Evolutionary conservation across 257 asterid genomes (phyloP), one percentile per base, ranked within the genome.

Genomic region (Linaria vulgaris): DNA sequence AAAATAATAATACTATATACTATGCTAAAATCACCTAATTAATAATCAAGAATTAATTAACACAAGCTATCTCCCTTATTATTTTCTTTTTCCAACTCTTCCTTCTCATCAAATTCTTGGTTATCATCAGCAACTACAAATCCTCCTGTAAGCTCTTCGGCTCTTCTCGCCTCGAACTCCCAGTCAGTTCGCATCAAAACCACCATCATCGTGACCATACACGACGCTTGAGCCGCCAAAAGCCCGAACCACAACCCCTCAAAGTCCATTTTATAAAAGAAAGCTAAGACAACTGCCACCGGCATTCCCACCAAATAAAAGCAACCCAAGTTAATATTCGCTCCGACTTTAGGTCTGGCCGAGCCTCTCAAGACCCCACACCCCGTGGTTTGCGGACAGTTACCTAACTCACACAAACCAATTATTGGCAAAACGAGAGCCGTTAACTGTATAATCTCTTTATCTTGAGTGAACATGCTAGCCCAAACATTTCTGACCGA

Each of bases 321-420:
- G 64, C 92, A 85, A 2, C 95, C 90, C 71, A 90, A 52, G 80
- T 90, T 90, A 14, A 90, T 87, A 37, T 81, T 81, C 0, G 96
- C 97, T 1, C 95, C 96, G 0, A 87, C 83, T 65, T 83, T 85
- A 6, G 97, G 97, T 76, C 96, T 79, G 13, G 97, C 97, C 21
- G 96, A 85, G 7, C 96, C 97, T 1, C 96, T 54, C 27, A 90
- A 53, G 1, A 87, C 95, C 63, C 97, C 97, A 43, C 97, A 90
- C 12, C 96, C 97, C 49, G 97, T 87, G 0, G 97, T 90, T 68
- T 87, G 97, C 21, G 97, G 97, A 75, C 97, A 90, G 69, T 90
- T 90, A 1, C 97, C 97, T 0, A 90, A 72, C 81, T 90, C 97
- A 51, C 97, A 87, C 0, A 90, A 87, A 59, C 97, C 97, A 62